Evolutionary conservation across 805 yeast species (phyloP), one percentile per base, ranked within the genome.

Genomic region (Ogataea nakhonphanomensis): DNA sequence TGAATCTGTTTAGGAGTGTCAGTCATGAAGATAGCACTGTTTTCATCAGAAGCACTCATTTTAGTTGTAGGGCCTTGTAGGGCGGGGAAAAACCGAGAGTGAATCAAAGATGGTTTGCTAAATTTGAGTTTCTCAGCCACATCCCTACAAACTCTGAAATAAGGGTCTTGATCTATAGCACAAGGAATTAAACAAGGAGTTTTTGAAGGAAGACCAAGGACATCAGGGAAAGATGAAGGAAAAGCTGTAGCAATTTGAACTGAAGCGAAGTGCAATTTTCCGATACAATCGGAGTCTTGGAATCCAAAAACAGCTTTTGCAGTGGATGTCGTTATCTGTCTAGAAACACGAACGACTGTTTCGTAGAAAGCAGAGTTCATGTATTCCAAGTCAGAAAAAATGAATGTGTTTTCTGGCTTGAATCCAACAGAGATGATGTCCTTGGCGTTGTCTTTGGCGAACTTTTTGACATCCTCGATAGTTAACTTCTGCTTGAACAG

Each of bases 141-240:
- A 62, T 93, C 99, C 67, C 99, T 78, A 66, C 96, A 87, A 15
- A 93, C 95, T 66, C 99, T 78, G 72, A 93, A 93, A 66, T 93
- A 93, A 23, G 99, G 98, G 65, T 93, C 99, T 71, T 91, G 99
- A 63, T 93, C 99, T 61, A 93, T 93, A 34, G 99, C 99, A 74
- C 99, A 93, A 28, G 99, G 99, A 64, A 93, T 93, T 64, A 93
- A 72, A 66, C 96, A 88, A 47, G 96, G 98, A 0, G 97, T 88
- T 69, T 90, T 93, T 35, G 81, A 71, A 33, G 95, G 87, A 55
- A 82, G 67, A 6, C 87, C 96, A 53, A 93, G 76, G 17, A 93
- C 84, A 49, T 83, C 95, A 2, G 98, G 99, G 76, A 87, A 93
- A 10, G 97, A 86, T 35, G 91, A 85, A 44, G 96, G 95, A 71